Conservation (phyloP, 2,329 filamentous ascomycete species). For the Diaporthe vaccinii region DNA sequence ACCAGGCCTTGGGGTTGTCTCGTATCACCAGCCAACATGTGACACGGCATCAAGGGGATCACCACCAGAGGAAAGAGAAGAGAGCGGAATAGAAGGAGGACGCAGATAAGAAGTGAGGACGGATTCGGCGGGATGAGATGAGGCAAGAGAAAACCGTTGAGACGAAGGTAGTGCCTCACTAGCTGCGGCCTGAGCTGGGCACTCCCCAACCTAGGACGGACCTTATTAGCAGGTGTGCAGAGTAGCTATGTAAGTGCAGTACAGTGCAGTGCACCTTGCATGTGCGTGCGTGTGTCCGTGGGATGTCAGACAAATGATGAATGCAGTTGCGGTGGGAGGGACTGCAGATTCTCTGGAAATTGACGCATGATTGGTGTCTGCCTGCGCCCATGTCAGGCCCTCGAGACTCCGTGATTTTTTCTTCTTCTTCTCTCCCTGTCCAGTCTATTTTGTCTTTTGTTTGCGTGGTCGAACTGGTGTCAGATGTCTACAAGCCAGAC, state of each 20-base stretch:
- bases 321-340: constrained; percentile 3
- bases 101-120: not conserved
- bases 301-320: constrained; percentile 8
- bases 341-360: not conserved
- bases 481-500: constrained; percentile 27
- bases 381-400: not conserved
- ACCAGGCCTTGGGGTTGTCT: not conserved
- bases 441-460: not conserved
- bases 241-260: not conserved
- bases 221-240: not conserved
- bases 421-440: not conserved
- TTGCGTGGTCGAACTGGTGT: constrained; percentile 14
- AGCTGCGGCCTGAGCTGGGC: constrained; percentile 18
- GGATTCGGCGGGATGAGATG: constrained; percentile 3
- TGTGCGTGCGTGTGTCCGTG: not conserved
- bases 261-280: constrained; percentile 20
- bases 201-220: constrained; percentile 10
- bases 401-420: not conserved
- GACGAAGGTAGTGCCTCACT: constrained; percentile 18
- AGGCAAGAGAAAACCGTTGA: constrained; percentile 30
- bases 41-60: constrained; percentile 6
- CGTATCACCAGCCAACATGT: constrained; percentile 9
- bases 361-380: constrained; percentile 14
- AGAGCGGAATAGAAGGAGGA: not conserved
- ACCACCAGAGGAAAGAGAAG: not conserved